Conservation (phyloP, 1,284 basidiomycete species). For the Leccinum subrobustum region DNA sequence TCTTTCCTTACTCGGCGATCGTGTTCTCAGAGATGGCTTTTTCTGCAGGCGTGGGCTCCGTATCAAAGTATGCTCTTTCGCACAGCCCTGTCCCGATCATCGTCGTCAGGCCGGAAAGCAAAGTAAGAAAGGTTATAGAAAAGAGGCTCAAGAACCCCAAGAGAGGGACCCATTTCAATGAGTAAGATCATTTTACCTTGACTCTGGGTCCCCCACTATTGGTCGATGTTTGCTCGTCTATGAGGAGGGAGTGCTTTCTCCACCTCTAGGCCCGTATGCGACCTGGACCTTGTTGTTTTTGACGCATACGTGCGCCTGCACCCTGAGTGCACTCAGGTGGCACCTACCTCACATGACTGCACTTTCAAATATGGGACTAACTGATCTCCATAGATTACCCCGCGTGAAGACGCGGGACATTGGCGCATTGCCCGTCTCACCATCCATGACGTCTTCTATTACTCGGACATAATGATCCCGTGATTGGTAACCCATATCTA, state of each 20-base stretch:
- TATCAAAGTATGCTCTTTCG: constrained; percentile 74
- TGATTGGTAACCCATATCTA: not conserved
- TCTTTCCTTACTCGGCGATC: constrained; percentile 12
- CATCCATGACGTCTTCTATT: constrained; percentile 11
- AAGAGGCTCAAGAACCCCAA: constrained; percentile 85
- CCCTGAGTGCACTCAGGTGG: not conserved
- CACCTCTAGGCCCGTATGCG: not conserved
- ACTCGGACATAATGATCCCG: constrained; percentile 15
- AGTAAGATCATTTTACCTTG: constrained; percentile 33
- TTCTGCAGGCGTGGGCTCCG: constrained; percentile 14
- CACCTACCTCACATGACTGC: constrained; percentile 19
- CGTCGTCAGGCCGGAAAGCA: constrained; percentile 86
- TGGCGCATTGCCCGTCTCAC: constrained; percentile 8
- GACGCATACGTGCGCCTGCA: not conserved
- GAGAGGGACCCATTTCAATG: constrained; percentile 74
- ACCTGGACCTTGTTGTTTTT: not conserved
- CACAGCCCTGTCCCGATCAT: constrained; percentile 92
- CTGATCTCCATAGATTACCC: constrained; percentile 12
- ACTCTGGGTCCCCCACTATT: not conserved
- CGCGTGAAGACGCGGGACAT: constrained; percentile 9
- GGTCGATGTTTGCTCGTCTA: not conserved
- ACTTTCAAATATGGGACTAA: constrained; percentile 4
- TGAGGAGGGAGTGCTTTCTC: not conserved
- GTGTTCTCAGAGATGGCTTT: not conserved
- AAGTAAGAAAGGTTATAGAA: constrained; percentile 79